Evolutionary conservation across 306 rosid genomes (phyloP).

Genomic region (Quercus berberidifolia): DNA sequence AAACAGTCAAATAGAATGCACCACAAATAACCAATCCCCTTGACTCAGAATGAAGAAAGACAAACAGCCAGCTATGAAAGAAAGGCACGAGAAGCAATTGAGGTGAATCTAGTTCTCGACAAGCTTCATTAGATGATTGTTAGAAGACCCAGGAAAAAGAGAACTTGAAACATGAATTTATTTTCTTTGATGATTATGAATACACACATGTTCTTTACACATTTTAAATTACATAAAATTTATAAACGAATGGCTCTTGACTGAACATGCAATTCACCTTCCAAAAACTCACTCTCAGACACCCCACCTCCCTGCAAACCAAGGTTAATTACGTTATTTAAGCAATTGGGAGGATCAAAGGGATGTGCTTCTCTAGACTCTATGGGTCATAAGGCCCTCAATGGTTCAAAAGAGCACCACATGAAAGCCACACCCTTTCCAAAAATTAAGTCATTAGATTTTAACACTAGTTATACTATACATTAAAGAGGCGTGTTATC

Average conservation of each 20-base stretch:
- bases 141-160: background rate
- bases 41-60: no score
- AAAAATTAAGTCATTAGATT: background rate
- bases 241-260: slow-evolving; percentile 3
- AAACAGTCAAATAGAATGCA: no score
- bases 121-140: background rate
- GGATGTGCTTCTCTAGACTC: background rate
- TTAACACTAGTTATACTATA: background rate
- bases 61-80: no score
- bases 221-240: background rate
- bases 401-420: background rate
- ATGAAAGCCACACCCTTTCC: background rate
- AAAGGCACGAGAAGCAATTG: no score
- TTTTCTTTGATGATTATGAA: background rate
- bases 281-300: background rate
- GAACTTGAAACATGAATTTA: background rate
- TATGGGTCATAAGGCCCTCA: background rate
- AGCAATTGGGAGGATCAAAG: background rate
- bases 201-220: background rate
- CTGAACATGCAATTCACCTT: slow-evolving; percentile 5
- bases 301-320: slow-evolving; percentile 3
- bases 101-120: no score
- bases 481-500: background rate
- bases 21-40: no score
- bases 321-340: background rate